Percentiles rank a stretch among this genome's conserved stretches.
Evolutionary conservation across 2,329 filamentous ascomycete species (phyloP).

Genomic region (Mycosphaerella arachidis): DNA sequence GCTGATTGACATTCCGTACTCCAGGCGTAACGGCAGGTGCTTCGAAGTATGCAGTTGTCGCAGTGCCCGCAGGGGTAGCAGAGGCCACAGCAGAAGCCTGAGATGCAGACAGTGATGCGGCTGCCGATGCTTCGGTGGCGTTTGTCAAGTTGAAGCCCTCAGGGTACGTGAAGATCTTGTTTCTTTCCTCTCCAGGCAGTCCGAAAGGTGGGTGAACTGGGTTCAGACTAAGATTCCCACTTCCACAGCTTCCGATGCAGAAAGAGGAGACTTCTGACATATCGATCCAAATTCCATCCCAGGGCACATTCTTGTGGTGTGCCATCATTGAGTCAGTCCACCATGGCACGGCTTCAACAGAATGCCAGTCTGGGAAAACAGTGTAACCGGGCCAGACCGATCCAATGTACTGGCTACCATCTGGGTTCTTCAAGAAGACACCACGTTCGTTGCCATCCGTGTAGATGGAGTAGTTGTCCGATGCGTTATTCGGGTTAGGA

Average conservation of each 20-base stretch:
- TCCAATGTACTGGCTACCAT: slow-evolving; percentile 39
- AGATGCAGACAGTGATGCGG: slow-evolving; percentile 50
- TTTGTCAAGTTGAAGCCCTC: slow-evolving; percentile 68
- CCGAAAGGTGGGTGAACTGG: slow-evolving; percentile 63
- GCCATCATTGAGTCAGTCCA: slow-evolving; percentile 53
- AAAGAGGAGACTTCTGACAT: slow-evolving; percentile 61
- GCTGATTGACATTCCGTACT: slow-evolving; percentile 29
- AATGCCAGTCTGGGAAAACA: slow-evolving; percentile 58
- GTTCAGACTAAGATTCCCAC: slow-evolving; percentile 59
- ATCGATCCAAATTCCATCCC: slow-evolving; percentile 56
- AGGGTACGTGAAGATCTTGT: slow-evolving; percentile 55
- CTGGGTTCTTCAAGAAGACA: slow-evolving; percentile 35
- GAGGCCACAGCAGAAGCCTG: slow-evolving; percentile 44
- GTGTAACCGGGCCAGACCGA: slow-evolving; percentile 54
- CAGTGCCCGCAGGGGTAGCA: slow-evolving; percentile 20
- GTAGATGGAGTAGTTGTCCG: slow-evolving; percentile 53
- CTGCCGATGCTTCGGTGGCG: slow-evolving; percentile 60
- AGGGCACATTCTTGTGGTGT: slow-evolving; percentile 52
- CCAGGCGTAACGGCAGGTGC: slow-evolving; percentile 24
- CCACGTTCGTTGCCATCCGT: slow-evolving; percentile 31
- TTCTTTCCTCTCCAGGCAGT: slow-evolving; percentile 61
- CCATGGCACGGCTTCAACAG: slow-evolving; percentile 55
- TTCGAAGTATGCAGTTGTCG: slow-evolving; percentile 20
- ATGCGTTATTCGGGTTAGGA: slow-evolving; percentile 64
- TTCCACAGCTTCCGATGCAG: slow-evolving; percentile 69